Conservation (phyloP, 805 yeast species). For the Metschnikowia corniflorae region DNA sequence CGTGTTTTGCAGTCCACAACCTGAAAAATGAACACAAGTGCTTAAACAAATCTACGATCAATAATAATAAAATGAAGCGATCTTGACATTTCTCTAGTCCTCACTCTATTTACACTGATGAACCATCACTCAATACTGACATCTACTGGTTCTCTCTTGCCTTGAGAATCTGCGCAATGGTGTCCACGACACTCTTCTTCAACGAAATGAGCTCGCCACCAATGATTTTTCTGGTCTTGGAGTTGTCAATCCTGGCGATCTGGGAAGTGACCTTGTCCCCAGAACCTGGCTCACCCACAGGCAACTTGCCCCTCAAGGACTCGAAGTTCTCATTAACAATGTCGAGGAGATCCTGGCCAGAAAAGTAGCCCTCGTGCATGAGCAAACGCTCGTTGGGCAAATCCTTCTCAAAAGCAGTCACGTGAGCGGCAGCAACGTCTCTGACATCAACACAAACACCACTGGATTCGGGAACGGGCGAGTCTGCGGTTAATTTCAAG, state of each 20-base stretch:
- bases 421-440: constrained; percentile 21
- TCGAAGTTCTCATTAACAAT: constrained; percentile 36
- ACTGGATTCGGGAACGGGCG: constrained; percentile 18
- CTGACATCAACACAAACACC: constrained; percentile 24
- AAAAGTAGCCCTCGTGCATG: constrained; percentile 21
- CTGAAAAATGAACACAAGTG: no score
- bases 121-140: background rate
- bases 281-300: constrained; percentile 40
- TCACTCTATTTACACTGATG: background rate
- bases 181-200: background rate
- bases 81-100: background rate
- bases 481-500: constrained; percentile 24
- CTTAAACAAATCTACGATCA: no score
- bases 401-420: constrained; percentile 18
- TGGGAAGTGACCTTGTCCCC: constrained; percentile 9
- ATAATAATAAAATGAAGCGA: no score
- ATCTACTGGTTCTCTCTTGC: background rate
- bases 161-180: background rate
- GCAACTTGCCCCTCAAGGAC: constrained; percentile 39
- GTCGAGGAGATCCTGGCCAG: constrained; percentile 31
- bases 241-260: background rate
- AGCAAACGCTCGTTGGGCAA: constrained; percentile 29
- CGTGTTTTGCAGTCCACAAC: no score
- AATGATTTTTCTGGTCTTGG: background rate
- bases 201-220: background rate